These are phyloP conservation scores for Solanum peruvianum DNA, from an alignment of 257 asterid species.

Conservation along the genomic window DNA sequence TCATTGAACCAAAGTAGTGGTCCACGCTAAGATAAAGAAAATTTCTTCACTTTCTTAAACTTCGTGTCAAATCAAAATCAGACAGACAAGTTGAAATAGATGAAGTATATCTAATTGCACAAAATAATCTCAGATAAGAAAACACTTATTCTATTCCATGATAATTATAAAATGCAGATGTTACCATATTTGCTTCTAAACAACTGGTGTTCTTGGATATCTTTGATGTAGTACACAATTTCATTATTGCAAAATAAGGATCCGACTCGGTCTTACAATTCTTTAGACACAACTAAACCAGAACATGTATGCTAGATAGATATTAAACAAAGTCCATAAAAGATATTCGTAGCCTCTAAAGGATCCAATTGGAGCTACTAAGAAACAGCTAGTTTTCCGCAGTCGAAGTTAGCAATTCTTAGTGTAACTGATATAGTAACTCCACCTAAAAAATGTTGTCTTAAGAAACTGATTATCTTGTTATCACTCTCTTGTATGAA, in stretches of 20 bases:
- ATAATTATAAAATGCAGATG: neutral
- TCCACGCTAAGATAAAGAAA: too few species aligned
- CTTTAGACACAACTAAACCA: too few species aligned
- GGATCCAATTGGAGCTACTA: neutral
- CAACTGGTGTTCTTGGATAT: neutral
- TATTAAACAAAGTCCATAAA: too few species aligned
- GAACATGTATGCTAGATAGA: too few species aligned
- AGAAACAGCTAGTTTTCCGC: slow-evolving; percentile 18
- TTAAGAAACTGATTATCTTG: slow-evolving; percentile 31
- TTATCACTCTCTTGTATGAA: slow-evolving; percentile 41
- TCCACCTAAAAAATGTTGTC: slow-evolving; percentile 25
- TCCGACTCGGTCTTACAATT: too few species aligned
- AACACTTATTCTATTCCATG: neutral
- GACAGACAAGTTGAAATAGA: neutral
- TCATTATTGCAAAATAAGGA: too few species aligned
- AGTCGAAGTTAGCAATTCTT: slow-evolving; percentile 35
- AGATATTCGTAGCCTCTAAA: too few species aligned
- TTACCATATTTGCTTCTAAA: neutral
- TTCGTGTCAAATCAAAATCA: neutral
- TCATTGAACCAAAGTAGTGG: too few species aligned
- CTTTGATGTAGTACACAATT: neutral
- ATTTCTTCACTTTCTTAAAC: too few species aligned
- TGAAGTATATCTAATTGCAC: neutral
- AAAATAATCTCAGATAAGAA: too few species aligned
- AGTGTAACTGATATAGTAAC: slow-evolving; percentile 7